phyloP scores from a whole-genome alignment of 805 yeast genomes.

The Candida vaughaniae region DNA sequence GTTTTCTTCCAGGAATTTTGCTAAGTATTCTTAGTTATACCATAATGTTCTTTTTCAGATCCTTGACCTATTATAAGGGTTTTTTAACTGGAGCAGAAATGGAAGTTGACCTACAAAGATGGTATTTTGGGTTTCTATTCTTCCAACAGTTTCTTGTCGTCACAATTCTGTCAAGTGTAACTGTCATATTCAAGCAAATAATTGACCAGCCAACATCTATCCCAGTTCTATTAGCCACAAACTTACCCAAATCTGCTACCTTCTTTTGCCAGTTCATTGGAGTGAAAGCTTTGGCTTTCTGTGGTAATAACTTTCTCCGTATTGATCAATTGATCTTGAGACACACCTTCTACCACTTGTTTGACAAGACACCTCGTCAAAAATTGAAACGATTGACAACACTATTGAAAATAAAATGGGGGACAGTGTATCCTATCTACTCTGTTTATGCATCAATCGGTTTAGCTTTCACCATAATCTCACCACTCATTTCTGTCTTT shows the following conservation, averaged over 20 bases:
- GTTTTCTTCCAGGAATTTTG: conserved; percentile 65
- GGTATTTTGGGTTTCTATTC: conserved; percentile 77
- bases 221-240: conserved; percentile 69
- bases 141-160: conserved; percentile 84
- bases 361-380: conserved; percentile 63
- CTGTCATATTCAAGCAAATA: conserved; percentile 59
- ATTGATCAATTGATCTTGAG: conserved; percentile 49
- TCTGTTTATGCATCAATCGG: conserved; percentile 80
- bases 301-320: conserved; percentile 70
- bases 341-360: conserved; percentile 30
- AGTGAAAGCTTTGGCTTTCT: conserved; percentile 71
- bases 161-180: conserved; percentile 77
- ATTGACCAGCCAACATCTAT: conserved; percentile 70
- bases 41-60: conserved; percentile 58
- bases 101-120: conserved; percentile 69
- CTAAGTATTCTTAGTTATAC: conserved; percentile 62
- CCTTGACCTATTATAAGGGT: conserved; percentile 55
- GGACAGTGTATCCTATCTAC: conserved; percentile 71
- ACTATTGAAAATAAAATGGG: conserved; percentile 64
- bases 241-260: conserved; percentile 82
- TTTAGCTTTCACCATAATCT: conserved; percentile 70
- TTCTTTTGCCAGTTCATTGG: conserved; percentile 79
- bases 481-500: conserved; percentile 73
- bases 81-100: conserved; percentile 59
- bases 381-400: conserved; percentile 44